Evolutionary conservation across 805 yeast genomes (phyloP).

Genomic region (Zygoascus bituminiphila): DNA sequence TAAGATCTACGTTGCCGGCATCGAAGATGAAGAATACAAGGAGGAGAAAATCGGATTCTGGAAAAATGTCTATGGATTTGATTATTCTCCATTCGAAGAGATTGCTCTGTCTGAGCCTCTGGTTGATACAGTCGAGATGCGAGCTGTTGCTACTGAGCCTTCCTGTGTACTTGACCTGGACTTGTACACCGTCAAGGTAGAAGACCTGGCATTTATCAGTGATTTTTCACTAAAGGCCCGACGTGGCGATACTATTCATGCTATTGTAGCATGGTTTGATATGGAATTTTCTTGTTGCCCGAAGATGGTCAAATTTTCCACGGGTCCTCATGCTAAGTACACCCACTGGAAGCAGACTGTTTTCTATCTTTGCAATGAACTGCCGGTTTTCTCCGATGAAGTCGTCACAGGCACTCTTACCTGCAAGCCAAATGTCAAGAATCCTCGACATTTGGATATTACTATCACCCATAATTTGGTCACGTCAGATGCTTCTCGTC

Average conservation of each 20-base stretch:
- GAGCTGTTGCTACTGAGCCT: conserved; percentile 66
- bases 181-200: conserved; percentile 78
- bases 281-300: conserved; percentile 62
- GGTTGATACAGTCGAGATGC: conserved; percentile 86
- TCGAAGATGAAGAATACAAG: conserved; percentile 89
- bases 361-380: conserved; percentile 76
- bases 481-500: conserved; percentile 23
- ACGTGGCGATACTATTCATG: conserved; percentile 78
- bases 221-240: conserved; percentile 66
- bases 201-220: conserved; percentile 67
- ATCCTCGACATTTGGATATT: conserved; percentile 88
- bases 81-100: conserved; percentile 82
- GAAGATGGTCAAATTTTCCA: conserved; percentile 61
- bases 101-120: conserved; percentile 88
- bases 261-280: conserved; percentile 91
- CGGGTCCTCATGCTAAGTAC: conserved; percentile 90
- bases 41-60: conserved; percentile 87
- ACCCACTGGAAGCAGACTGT: conserved; percentile 99
- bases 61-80: conserved; percentile 97
- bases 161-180: conserved; percentile 71
- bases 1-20: conserved; percentile 78
- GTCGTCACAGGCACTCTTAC: conserved; percentile 59
- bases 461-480: conserved; percentile 49
- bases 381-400: conserved; percentile 73
- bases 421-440: conserved; percentile 64